Conservation (phyloP, 2,329 filamentous ascomycete genomes). For the Ceratocystis diversiconidia region DNA sequence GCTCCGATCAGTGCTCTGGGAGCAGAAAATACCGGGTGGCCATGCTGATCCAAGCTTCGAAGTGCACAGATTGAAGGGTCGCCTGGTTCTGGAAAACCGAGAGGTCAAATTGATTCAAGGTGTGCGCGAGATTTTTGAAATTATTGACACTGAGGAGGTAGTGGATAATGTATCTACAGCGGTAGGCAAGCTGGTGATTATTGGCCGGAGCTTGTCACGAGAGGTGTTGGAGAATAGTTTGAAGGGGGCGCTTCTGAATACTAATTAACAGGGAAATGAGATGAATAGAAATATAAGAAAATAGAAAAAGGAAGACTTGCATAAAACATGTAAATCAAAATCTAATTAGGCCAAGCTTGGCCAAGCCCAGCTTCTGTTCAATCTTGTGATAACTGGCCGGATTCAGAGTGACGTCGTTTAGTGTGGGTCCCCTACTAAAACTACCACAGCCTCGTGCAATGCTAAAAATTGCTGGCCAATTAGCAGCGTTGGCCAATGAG, state of each 20-base stretch:
- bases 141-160: slow-evolving; percentile 47
- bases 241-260: slow-evolving; percentile 6
- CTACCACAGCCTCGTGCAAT: neutral
- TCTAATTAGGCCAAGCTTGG: neutral
- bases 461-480: neutral
- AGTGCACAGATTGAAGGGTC: slow-evolving; percentile 77
- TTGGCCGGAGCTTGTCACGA: slow-evolving; percentile 41
- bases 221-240: slow-evolving; percentile 38
- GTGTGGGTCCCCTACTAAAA: neutral
- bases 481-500: neutral
- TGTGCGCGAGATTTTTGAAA: slow-evolving; percentile 85
- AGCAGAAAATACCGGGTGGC: slow-evolving; percentile 43
- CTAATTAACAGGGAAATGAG: neutral
- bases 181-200: slow-evolving; percentile 48
- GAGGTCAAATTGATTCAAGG: slow-evolving; percentile 69
- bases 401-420: slow-evolving; percentile 2
- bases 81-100: slow-evolving; percentile 51
- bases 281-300: slow-evolving; percentile 13
- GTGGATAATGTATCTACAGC: slow-evolving; percentile 20
- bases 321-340: neutral
- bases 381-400: neutral
- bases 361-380: neutral
- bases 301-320: slow-evolving; percentile 20
- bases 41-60: slow-evolving; percentile 43
- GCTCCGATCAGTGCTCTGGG: slow-evolving; percentile 76